Evolutionary conservation across 495 filamentous ascomycete genomes (phyloP), one percentile per base, ranked within the genome.

Genomic region (Daldinia decipiens): DNA sequence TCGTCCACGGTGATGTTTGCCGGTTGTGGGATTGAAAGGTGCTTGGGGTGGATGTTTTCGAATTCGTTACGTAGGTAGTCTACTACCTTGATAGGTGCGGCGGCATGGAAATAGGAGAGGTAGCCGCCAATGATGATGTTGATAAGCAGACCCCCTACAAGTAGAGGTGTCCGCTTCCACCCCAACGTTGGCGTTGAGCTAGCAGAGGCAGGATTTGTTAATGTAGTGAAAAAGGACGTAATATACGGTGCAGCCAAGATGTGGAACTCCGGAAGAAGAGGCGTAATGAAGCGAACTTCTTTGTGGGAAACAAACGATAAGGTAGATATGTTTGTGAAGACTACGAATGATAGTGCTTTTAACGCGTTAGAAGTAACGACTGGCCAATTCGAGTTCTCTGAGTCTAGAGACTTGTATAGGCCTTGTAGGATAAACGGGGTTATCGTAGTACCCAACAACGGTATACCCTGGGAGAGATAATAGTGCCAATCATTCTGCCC

Each of bases 271-370:
- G 95, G 95, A 0, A 99, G 85, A 40, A 98, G 86, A 5, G 95
- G 96, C 75, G 97, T 97, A 69, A 98, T 91, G 81, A 99, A 99
- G 70, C 95, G 93, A 67, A 97, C 92, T 87, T 99, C 95, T 79
- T 99, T 99, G 82, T 99, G 95, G 27, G 95, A 88, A 62, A 99
- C 91, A 13, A 92, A 66, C 8, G 92, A 96, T 19, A 98, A 87
- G 19, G 82, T 76, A 0, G 80, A 70, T 24, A 90, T 85, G 70
- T 93, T 90, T 29, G 86, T 68, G 34, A 93, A 38, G 34, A 87
- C 82, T 0, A 89, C 84, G 15, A 83, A 83, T 36, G 89, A 86
- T 15, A 97, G 80, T 51, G 91, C 88, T 59, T 83, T 84, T 54
- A 82, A 76, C 11, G 80, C 75, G 43, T 82, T 83, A 52, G 79